Conservation (phyloP, 75 land plant genomes). For the Cunninghamia lanceolata region DNA sequence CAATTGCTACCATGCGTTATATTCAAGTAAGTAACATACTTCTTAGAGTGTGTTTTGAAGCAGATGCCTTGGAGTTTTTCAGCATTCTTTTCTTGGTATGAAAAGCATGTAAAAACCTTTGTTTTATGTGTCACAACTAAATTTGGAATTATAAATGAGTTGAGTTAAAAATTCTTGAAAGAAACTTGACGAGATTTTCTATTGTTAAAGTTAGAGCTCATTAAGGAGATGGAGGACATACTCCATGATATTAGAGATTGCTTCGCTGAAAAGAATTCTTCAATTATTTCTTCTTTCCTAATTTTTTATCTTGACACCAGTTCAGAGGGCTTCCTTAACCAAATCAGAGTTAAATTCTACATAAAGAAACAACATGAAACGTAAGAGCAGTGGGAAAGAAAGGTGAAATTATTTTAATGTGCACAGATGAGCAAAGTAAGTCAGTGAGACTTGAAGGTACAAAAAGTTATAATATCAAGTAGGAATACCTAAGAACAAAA, state of each 20-base stretch:
- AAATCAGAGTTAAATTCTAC: background rate
- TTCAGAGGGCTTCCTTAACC: background rate
- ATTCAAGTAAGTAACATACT: conserved; percentile 66
- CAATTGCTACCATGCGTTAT: conserved; percentile 69
- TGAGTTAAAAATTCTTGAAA: background rate
- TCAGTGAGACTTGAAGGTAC: too few species aligned
- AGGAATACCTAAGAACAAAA: too few species aligned
- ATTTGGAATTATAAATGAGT: background rate
- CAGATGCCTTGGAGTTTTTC: background rate
- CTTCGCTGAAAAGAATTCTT: background rate
- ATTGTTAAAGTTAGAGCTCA: background rate
- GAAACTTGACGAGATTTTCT: background rate
- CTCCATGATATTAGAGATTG: background rate
- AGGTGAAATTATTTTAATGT: background rate
- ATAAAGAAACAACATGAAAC: background rate
- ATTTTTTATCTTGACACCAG: background rate
- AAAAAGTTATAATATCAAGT: too few species aligned
- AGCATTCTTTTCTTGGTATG: background rate
- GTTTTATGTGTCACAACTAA: background rate
- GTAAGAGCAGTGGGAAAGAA: background rate
- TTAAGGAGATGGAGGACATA: background rate
- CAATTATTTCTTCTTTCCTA: background rate
- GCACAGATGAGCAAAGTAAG: background rate
- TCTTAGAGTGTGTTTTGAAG: background rate
- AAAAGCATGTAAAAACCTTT: background rate